Evolutionary conservation across 305 asterid species (phyloP).

Genomic region (Withania somnifera): DNA sequence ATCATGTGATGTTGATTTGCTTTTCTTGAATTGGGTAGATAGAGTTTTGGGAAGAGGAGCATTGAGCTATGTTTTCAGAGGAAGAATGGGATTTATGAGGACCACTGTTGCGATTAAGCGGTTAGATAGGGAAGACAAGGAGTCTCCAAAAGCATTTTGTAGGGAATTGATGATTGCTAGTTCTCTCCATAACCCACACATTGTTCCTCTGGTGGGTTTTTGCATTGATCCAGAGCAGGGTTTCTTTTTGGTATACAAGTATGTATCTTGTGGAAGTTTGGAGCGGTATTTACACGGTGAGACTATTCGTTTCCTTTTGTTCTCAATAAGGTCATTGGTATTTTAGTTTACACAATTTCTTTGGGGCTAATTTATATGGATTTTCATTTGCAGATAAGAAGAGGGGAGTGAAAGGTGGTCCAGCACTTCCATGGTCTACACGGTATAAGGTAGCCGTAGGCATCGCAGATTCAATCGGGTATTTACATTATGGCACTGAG

Average conservation of each 20-base stretch:
- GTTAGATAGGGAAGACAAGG: conserved; percentile 69
- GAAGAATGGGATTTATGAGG: conserved; percentile 56
- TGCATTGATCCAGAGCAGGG: conserved; percentile 86
- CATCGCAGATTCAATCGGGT: conserved; percentile 65
- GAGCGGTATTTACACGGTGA: conserved; percentile 69
- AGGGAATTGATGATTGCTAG: conserved; percentile 89
- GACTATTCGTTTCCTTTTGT: not conserved
- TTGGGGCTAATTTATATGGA: not conserved
- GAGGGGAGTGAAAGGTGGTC: conserved; percentile 45
- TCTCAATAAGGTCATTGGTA: not conserved
- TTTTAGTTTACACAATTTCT: not conserved
- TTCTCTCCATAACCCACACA: conserved; percentile 51
- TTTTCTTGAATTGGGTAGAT: conserved; percentile 31
- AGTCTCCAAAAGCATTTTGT: conserved; percentile 75
- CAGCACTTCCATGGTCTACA: conserved; percentile 49
- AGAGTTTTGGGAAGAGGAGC: conserved; percentile 94
- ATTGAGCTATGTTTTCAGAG: conserved; percentile 78
- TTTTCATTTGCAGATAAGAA: conserved; percentile 28
- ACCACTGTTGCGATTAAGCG: conserved; percentile 65
- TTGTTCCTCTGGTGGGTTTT: conserved; percentile 79
- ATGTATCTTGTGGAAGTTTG: conserved; percentile 82
- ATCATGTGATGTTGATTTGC: not conserved
- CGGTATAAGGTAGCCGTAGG: conserved; percentile 67
- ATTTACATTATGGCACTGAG: conserved; percentile 57
- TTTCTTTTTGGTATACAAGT: conserved; percentile 73